Evolutionary conservation across 768 basidiomycete species (phyloP).

Genomic region (Pulveroboletus sp.): DNA sequence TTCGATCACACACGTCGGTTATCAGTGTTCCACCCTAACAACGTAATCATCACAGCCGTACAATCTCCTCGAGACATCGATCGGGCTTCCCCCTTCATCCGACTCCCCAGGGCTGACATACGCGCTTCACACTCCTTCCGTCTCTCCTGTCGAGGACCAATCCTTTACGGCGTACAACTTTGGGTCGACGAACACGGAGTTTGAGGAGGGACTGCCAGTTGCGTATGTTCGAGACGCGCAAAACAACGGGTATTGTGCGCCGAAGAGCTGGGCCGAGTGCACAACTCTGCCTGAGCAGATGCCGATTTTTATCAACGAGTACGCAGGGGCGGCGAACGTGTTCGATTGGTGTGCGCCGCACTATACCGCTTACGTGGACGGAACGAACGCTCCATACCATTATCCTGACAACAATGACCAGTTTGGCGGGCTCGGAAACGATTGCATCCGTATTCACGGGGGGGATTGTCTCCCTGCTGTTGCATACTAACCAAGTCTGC

Average conservation of each 20-base stretch:
- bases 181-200: constrained; percentile 7
- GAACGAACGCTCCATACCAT: constrained; percentile 4
- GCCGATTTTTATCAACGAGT: constrained; percentile 30
- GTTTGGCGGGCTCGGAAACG: constrained; percentile 12
- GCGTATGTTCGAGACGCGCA: constrained; percentile 15
- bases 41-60: constrained; percentile 28
- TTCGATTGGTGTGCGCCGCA: constrained; percentile 26
- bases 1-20: constrained; percentile 8
- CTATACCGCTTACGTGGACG: constrained; percentile 11
- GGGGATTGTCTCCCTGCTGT: constrained; percentile 15
- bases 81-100: constrained; percentile 23
- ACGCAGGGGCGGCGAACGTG: constrained; percentile 6
- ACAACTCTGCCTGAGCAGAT: constrained; percentile 13
- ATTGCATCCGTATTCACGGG: constrained; percentile 14
- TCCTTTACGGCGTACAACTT: constrained; percentile 20
- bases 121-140: constrained; percentile 20
- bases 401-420: constrained; percentile 2
- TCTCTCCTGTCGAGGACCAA: constrained; percentile 24
- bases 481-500: constrained; percentile 13
- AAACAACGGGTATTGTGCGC: constrained; percentile 18
- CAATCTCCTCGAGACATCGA: constrained; percentile 31
- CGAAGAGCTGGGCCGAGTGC: constrained; percentile 29
- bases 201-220: constrained; percentile 8
- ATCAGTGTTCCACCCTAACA: constrained; percentile 6
- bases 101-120: constrained; percentile 24